Percentiles rank a stretch among this genome's conserved stretches.
Conservation (phyloP, 192 early-diverging fungal species). For the Phycomyces nitens region DNA sequence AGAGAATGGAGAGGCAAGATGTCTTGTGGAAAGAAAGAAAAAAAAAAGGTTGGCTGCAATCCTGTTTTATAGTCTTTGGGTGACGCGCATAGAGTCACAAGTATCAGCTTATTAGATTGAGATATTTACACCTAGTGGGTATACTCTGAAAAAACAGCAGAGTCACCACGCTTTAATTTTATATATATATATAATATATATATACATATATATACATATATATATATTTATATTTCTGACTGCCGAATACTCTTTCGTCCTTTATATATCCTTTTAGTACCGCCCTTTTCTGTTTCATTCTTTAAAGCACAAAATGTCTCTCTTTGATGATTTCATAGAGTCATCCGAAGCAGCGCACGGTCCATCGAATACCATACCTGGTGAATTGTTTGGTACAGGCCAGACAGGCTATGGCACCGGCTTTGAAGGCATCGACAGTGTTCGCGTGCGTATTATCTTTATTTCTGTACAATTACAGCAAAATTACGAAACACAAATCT, state of each 20-base stretch:
- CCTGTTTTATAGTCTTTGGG: background rate
- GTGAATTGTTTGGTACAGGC: constrained; percentile 9
- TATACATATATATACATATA: too few species aligned
- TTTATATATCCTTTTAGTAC: too few species aligned
- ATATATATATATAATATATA: too few species aligned
- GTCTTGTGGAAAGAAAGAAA: too few species aligned
- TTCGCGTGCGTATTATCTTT: constrained; percentile 19
- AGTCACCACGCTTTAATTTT: background rate
- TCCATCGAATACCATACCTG: constrained; percentile 1
- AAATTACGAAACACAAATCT: background rate
- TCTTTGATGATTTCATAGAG: constrained; percentile 46
- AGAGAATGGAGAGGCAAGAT: too few species aligned
- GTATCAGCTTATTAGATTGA: background rate
- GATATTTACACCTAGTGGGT: background rate
- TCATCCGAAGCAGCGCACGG: constrained; percentile 29
- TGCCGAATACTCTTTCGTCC: too few species aligned
- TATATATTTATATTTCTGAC: too few species aligned
- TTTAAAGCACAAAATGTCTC: constrained; percentile 34
- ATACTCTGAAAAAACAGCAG: too few species aligned
- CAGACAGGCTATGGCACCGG: constrained; percentile 18
- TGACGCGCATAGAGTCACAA: too few species aligned
- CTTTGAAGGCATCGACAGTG: constrained; percentile 23
- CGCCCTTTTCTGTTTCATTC: too few species aligned
- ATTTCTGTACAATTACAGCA: background rate
- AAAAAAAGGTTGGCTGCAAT: too few species aligned